Base-by-base conservation (phyloP, 352 stramenopile species). In the Elongisporangium undulatum region DNA sequence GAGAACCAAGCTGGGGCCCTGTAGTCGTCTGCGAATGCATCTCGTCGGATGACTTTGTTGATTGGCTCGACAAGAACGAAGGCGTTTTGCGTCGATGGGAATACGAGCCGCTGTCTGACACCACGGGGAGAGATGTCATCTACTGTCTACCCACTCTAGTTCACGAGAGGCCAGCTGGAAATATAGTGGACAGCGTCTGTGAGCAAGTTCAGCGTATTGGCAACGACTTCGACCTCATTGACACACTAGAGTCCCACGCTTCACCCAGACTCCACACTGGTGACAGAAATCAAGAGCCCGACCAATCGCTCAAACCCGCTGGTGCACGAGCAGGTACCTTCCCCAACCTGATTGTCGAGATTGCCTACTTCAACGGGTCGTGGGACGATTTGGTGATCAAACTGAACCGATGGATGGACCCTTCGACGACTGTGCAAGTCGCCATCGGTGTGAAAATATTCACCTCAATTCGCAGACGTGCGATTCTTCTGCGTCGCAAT, bases 21-120 rank as follows among this genome's bases (percentile, higher is more conserved):
- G 50, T 66, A 29, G 58, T 66, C 10, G 58, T 69, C 53, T 68
- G 51, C 24, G 48, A 63, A n/a, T 63, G 53, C 22, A 62, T 68
- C 23, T 61, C 53, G 19, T 54, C 55, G 17, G 38, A 39, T 4
- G 54, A 56, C 9, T 61, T 72, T 3, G 45, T 20, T 17, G 21
- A 50, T 16, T 72, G 65, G 61, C 15, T 63, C 17, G 23, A 61
- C 13, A 51, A 59, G 16, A 49, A 61, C 21, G 53, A 61, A 55
- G 57, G 38, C 4, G 51, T 55, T 6, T 26, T 68, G 7, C 52
- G 59, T 16, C 65, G 61, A 16, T 71, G 65, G 65, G 13, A 61
- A 34, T 68, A 72, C 53, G 59, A 68, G 26, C 60, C 65, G 39
- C 17, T 63, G 50, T 56, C 62, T 2, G 41, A n/a, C 5, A 50